Percentiles rank a stretch among this genome's conserved stretches.
These are phyloP conservation scores for Nevesoporus exiguus DNA, from an alignment of 768 basidiomycete species.

Conservation along the genomic window DNA sequence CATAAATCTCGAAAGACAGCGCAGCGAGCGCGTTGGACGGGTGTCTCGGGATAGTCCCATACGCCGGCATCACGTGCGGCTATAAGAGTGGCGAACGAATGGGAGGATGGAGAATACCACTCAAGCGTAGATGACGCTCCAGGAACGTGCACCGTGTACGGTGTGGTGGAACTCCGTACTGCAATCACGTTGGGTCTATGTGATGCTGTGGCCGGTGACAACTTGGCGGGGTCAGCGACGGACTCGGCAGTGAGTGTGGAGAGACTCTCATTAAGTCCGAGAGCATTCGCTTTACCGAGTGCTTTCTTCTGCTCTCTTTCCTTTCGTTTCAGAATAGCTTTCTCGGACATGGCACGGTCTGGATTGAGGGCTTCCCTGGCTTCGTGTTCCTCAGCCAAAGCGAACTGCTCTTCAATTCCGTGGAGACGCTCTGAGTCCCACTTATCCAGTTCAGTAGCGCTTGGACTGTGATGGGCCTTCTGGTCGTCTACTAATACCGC, in stretches of 20 bases:
- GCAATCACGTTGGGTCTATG: constrained; percentile 1
- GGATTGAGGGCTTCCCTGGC: constrained; percentile 41
- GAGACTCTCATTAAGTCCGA: constrained; percentile 11
- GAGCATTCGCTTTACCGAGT: constrained; percentile 6
- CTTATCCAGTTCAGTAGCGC: constrained; percentile 40
- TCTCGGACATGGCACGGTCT: constrained; percentile 50
- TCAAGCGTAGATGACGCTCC: constrained; percentile 56
- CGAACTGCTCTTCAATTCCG: constrained; percentile 46
- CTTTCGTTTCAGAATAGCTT: constrained; percentile 67
- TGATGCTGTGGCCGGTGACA: not conserved
- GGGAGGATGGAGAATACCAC: constrained; percentile 59
- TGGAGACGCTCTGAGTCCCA: constrained; percentile 55
- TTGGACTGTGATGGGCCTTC: constrained; percentile 51
- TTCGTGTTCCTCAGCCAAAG: constrained; percentile 46
- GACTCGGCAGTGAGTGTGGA: not conserved
- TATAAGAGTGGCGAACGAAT: constrained; percentile 52
- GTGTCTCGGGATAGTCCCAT: constrained; percentile 71
- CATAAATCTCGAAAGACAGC: constrained; percentile 77
- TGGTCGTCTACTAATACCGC: constrained; percentile 77
- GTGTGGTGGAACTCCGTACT: constrained; percentile 11
- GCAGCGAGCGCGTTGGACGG: constrained; percentile 69
- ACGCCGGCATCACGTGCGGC: constrained; percentile 64
- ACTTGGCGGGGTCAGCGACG: not conserved
- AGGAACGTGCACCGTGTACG: constrained; percentile 63
- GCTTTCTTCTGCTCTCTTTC: constrained; percentile 56